phyloP scores from a whole-genome alignment of 768 basidiomycete genomes.

The Termitomyces heimii region DNA sequence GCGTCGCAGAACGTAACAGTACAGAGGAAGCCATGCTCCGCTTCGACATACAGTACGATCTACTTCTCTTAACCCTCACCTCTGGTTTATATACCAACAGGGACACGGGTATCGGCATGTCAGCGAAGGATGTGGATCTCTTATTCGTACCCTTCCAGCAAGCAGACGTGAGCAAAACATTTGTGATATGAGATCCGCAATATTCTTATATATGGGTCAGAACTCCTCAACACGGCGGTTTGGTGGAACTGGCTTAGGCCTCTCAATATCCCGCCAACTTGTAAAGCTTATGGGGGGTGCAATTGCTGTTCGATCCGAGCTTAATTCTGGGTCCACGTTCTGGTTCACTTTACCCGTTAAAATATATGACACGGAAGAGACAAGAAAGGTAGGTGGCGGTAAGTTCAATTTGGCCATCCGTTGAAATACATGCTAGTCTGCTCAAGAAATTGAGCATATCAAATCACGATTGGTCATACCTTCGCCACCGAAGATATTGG shows the following conservation, averaged over 20 bases:
- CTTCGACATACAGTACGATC: constrained; percentile 56
- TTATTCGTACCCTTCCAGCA: constrained; percentile 75
- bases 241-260: constrained; percentile 72
- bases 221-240: constrained; percentile 73
- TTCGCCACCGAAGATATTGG: constrained; percentile 41
- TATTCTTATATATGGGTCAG: constrained; percentile 13
- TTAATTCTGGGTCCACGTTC: constrained; percentile 60
- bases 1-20: constrained; percentile 35
- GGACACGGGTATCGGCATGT: constrained; percentile 70
- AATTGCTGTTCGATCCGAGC: constrained; percentile 63
- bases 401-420: background rate
- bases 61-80: background rate
- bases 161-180: constrained; percentile 42
- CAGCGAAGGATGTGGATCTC: constrained; percentile 57
- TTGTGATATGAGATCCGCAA: background rate
- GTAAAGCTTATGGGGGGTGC: constrained; percentile 74
- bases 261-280: constrained; percentile 69
- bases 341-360: constrained; percentile 73
- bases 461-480: constrained; percentile 41
- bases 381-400: constrained; percentile 37
- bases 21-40: constrained; percentile 47
- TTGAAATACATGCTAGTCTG: constrained; percentile 27
- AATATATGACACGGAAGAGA: constrained; percentile 48
- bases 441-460: constrained; percentile 40
- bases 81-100: constrained; percentile 22